Evolutionary conservation across 306 rosid genomes (phyloP).

Genomic region (Trifolium pratense): DNA sequence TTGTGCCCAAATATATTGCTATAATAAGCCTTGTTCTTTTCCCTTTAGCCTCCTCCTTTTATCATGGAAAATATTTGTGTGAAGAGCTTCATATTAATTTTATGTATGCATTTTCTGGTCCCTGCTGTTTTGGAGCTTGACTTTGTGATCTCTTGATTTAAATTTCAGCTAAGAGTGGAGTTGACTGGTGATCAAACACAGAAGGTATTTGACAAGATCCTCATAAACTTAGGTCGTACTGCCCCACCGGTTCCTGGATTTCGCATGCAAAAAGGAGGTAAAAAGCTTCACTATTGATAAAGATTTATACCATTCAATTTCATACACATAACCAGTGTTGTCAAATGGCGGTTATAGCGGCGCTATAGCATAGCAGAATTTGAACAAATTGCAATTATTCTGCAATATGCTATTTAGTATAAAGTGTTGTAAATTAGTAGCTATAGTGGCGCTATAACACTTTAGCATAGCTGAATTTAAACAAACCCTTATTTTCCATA

Average conservation of each 20-base stretch:
- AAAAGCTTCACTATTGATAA: constrained; percentile 18
- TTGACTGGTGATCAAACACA: constrained; percentile 74
- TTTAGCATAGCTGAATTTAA: no score
- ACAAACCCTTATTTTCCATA: no score
- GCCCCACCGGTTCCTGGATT: constrained; percentile 94
- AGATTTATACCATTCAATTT: constrained; percentile 22
- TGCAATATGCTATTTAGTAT: no score
- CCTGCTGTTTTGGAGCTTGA: constrained; percentile 14
- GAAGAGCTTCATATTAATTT: background rate
- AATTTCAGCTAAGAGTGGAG: constrained; percentile 76
- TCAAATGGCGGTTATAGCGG: no score
- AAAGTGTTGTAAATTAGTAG: no score
- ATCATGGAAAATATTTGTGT: background rate
- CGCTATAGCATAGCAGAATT: no score
- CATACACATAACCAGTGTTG: background rate
- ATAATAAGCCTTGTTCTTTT: no score
- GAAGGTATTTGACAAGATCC: constrained; percentile 63
- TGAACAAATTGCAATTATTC: no score
- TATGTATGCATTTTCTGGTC: constrained; percentile 24
- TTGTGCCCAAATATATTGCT: constrained; percentile 23
- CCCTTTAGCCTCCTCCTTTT: no score
- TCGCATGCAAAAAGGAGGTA: constrained; percentile 90
- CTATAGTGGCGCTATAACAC: no score
- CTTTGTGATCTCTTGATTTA: constrained; percentile 28
- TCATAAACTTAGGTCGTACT: constrained; percentile 63